Evolutionary conservation across 1,284 basidiomycete species (phyloP), one percentile per base, ranked within the genome.

Genomic region (Apiotrichum domesticum): DNA sequence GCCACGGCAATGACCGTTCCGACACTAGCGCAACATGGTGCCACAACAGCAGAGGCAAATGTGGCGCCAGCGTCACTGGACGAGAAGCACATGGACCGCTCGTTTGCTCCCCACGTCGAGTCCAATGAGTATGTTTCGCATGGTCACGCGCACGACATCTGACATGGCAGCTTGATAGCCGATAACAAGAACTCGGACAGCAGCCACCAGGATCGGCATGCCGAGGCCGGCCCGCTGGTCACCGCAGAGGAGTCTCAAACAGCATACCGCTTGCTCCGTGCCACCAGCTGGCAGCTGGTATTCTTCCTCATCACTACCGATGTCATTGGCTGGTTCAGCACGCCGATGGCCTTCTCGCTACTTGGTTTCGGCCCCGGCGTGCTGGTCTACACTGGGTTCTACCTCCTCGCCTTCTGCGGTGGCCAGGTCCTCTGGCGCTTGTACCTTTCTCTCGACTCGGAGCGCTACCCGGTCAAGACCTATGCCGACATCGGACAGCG

Each of bases 261-360:
- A 13, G 48, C 56, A 10, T 58, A 58, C 49, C 56, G 44, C 37
- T 35, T 58, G 6, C 32, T 58, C 4, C 56, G 56, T 10, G 52
- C 54, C 21, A 52, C 56, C 11, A 41, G 42, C 44, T 58, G 56
- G 56, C 56, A 58, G 40, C 35, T 53, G 11, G 56, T 58, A 44
- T 58, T 58, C 39, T 58, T 39, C 56, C 52, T 58, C 14, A 48
- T 56, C 49, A 58, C 48, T 7, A 58, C 56, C 11, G 59, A 64
- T 49, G 61, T 75, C 33, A 60, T 75, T 4, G 74, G 74, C 13
- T 71, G 71, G 4, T 51, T 67, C 61, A 66, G 66, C 52, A 66
- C 72, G 0, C 69, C 70, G 0, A 70, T 70, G 46, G 67, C 70
- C 21, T 70, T 74, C 57, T 44, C 57, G 8, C 35, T 51, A 21